Evolutionary conservation across 148 eudicot species (phyloP).

Genomic region (Persicaria tinctoria): DNA sequence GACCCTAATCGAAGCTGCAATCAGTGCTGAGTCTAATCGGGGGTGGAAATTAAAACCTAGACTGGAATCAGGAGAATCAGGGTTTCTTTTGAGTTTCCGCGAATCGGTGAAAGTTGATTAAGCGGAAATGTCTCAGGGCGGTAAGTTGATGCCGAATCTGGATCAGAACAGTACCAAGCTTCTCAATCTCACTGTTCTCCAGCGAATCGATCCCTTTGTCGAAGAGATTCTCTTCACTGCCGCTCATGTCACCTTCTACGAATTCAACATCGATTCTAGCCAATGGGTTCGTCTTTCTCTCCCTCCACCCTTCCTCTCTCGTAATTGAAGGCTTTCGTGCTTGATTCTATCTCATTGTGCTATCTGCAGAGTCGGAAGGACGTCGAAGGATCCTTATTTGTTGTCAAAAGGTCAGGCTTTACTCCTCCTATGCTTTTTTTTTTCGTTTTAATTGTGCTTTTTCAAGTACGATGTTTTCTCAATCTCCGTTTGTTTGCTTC

Average conservation of each 20-base stretch:
- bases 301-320: not conserved
- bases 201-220: conserved; percentile 71
- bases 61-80: conserved; percentile 6
- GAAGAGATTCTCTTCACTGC: conserved; percentile 91
- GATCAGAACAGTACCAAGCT: conserved; percentile 74
- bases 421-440: not conserved
- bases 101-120: not conserved
- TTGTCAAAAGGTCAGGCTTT: conserved; percentile 48
- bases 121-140: conserved; percentile 47
- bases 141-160: conserved; percentile 80
- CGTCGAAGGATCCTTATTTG: conserved; percentile 80
- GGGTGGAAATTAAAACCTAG: not conserved
- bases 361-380: conserved; percentile 78
- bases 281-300: conserved; percentile 63
- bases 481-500: conserved; percentile 3
- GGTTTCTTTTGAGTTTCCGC: not conserved
- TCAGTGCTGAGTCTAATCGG: not conserved
- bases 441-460: not conserved
- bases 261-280: conserved; percentile 72
- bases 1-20: not conserved
- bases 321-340: conserved; percentile 8
- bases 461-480: not conserved
- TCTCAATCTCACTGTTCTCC: conserved; percentile 82
- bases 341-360: conserved; percentile 2
- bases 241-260: conserved; percentile 88